phyloP scores from a whole-genome alignment of 257 asterid genomes.

The Fraxinus cuspidata region DNA sequence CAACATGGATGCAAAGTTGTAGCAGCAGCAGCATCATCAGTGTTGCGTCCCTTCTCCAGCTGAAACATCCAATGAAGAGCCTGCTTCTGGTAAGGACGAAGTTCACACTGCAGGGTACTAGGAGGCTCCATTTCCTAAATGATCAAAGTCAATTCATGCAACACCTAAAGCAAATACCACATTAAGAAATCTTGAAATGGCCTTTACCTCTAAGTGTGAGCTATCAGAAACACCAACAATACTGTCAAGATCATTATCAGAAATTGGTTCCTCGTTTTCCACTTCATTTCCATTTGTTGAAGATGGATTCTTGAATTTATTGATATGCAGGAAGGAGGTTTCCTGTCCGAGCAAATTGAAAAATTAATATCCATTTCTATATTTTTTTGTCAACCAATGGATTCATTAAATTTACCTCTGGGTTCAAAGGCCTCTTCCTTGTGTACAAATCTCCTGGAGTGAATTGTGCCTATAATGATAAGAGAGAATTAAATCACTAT shows the following conservation, averaged over 20 bases:
- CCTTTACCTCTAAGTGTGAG: slow-evolving; percentile 69
- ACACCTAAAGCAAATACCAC: slow-evolving; percentile 15
- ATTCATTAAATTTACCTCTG: slow-evolving; percentile 51
- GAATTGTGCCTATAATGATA: slow-evolving; percentile 68
- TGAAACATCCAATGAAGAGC: slow-evolving; percentile 94
- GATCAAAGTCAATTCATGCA: slow-evolving; percentile 24
- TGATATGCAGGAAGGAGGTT: slow-evolving; percentile 47
- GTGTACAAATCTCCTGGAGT: slow-evolving; percentile 80
- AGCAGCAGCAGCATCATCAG: slow-evolving; percentile 62
- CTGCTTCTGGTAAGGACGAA: slow-evolving; percentile 98
- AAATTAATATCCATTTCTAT: slow-evolving; percentile 28
- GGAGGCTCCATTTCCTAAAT: slow-evolving; percentile 96
- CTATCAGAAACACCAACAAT: slow-evolving; percentile 83
- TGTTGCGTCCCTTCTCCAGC: slow-evolving; percentile 68
- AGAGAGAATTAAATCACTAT: slow-evolving; percentile 19
- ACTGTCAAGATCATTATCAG: slow-evolving; percentile 85
- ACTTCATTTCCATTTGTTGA: slow-evolving; percentile 49
- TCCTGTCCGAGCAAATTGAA: slow-evolving; percentile 52
- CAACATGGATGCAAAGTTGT: slow-evolving; percentile 91
- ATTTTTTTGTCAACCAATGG: slow-evolving; percentile 17
- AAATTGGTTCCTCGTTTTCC: slow-evolving; percentile 74
- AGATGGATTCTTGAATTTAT: slow-evolving; percentile 45
- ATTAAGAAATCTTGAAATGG: slow-evolving; percentile 15
- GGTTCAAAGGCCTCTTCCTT: slow-evolving; percentile 75
- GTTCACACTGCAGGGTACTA: slow-evolving; percentile 72